A percentile compares a stretch with the other conserved stretches of the same genome.
phyloP scores from a whole-genome alignment of 169 alveolate genomes.

The Eimeria mitis region DNA sequence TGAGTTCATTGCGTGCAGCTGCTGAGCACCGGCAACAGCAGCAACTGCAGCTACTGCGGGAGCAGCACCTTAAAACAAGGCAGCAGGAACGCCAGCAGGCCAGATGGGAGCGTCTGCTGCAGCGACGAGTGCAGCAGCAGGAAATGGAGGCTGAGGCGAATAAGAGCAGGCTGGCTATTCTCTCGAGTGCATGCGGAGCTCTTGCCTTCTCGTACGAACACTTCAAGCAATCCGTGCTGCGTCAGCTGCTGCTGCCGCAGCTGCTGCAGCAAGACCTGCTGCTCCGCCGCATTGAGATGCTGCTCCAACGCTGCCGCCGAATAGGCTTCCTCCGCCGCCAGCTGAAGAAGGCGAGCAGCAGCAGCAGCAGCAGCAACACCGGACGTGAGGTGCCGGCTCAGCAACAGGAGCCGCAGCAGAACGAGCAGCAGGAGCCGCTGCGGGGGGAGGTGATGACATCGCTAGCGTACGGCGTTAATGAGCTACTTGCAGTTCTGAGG shows the following conservation, averaged over 20 bases:
- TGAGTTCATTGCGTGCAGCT: background rate
- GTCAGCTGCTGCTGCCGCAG: constrained; percentile 68
- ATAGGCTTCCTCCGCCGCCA: constrained; percentile 57
- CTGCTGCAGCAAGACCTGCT: constrained; percentile 54
- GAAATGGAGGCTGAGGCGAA: constrained; percentile 42
- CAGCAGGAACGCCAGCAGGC: constrained; percentile 47
- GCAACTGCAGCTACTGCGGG: background rate
- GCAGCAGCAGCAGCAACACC: constrained; percentile 28
- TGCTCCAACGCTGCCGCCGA: constrained; percentile 65
- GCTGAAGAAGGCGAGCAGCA: constrained; percentile 17
- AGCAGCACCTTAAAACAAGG: background rate
- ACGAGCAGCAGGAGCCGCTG: constrained; percentile 29
- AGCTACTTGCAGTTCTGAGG: constrained; percentile 8
- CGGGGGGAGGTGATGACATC: constrained; percentile 21
- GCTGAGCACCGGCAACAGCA: constrained; percentile 20
- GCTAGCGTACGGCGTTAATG: background rate
- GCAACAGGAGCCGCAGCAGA: constrained; percentile 33
- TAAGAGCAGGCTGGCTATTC: background rate
- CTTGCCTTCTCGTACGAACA: constrained; percentile 15
- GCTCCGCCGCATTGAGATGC: constrained; percentile 54
- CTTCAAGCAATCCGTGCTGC: constrained; percentile 25
- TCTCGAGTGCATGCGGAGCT: background rate
- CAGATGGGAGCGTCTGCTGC: constrained; percentile 12
- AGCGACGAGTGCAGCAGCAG: constrained; percentile 56
- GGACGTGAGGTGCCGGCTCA: background rate